phyloP scores from a whole-genome alignment of 192 early-diverging fungal genomes.

The Mortierella alpina region DNA sequence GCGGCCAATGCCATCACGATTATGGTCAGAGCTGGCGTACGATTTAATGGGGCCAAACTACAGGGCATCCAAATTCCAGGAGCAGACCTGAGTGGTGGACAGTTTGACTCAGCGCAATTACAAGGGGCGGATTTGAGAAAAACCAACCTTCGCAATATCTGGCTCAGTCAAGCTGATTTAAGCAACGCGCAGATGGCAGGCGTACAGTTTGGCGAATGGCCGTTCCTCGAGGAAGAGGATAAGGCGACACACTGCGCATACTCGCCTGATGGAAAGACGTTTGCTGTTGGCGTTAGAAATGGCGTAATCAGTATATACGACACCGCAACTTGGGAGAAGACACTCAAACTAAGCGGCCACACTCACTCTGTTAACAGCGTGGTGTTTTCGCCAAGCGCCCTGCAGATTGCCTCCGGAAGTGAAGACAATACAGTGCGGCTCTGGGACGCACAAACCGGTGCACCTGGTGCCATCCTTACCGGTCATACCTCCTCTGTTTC shows the following conservation, averaged over 20 bases:
- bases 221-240: not conserved
- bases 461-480: not conserved
- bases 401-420: constrained; percentile 1
- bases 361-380: not conserved
- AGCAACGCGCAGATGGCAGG: not conserved
- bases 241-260: not conserved
- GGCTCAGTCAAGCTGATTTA: constrained; percentile 5
- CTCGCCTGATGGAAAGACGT: not conserved
- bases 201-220: constrained; percentile 4
- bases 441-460: constrained; percentile 7
- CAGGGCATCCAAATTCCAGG: constrained; percentile 7
- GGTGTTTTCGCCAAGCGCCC: not conserved
- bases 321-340: not conserved
- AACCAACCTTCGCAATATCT: not conserved
- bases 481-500: no score
- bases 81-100: constrained; percentile 1
- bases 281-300: not conserved
- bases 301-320: constrained; percentile 1
- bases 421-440: not conserved
- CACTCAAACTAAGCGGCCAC: not conserved
- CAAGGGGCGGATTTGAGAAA: not conserved
- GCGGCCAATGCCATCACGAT: constrained; percentile 21
- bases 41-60: constrained; percentile 7
- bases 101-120: constrained; percentile 10
- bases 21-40: constrained; percentile 1